These are phyloP conservation scores for Spirogloea muscicola DNA, from an alignment of 139 green algal genomes.

Conservation along the genomic window DNA sequence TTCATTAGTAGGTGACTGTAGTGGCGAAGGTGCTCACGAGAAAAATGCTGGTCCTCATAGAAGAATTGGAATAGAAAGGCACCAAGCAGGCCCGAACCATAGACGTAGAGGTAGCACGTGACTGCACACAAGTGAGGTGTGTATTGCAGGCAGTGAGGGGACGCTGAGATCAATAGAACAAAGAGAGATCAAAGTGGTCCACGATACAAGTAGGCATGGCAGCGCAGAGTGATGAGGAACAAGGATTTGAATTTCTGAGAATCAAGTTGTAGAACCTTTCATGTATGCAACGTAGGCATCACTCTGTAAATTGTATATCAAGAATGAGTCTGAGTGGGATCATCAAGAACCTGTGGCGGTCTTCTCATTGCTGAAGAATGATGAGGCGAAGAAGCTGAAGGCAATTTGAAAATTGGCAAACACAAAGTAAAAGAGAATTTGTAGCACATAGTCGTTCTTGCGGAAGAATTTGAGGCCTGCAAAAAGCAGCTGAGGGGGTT, in stretches of 20 bases:
- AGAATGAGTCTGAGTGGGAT: neutral
- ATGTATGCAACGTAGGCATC: neutral
- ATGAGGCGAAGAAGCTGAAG: slow-evolving; percentile 64
- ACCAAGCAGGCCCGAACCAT: slow-evolving; percentile 35
- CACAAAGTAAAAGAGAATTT: slow-evolving; percentile 81
- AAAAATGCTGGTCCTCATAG: slow-evolving; percentile 28
- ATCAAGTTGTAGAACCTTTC: too few species aligned
- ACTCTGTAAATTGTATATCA: neutral
- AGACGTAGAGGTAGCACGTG: slow-evolving; percentile 40
- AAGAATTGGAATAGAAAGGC: slow-evolving; percentile 59
- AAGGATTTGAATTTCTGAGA: too few species aligned
- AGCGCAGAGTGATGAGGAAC: neutral
- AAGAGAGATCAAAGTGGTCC: neutral
- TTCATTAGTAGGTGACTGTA: neutral
- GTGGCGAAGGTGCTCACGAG: slow-evolving; percentile 9
- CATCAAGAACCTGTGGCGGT: slow-evolving; percentile 19
- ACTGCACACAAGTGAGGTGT: neutral
- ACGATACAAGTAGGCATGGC: neutral
- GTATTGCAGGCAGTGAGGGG: too few species aligned
- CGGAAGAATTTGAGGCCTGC: slow-evolving; percentile 76
- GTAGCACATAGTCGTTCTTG: slow-evolving; percentile 61
- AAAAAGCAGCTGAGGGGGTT: slow-evolving; percentile 7
- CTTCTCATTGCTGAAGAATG: slow-evolving; percentile 25
- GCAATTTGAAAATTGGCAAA: slow-evolving; percentile 80
- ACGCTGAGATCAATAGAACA: neutral